Conservation (phyloP, 2,329 filamentous ascomycete species). For the Botrytis fragariae region DNA sequence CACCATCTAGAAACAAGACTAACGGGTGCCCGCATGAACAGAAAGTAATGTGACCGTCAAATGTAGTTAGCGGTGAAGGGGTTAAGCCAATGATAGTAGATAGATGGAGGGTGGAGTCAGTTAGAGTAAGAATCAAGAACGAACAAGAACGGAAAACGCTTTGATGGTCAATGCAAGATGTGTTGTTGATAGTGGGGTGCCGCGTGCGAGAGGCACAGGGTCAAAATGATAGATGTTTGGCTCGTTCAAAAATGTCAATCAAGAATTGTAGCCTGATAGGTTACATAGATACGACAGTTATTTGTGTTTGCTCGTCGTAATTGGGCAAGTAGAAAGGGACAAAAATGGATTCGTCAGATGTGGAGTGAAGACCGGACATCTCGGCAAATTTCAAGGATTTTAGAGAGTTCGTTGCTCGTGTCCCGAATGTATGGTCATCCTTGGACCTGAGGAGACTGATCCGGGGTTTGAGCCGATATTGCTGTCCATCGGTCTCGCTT, state of each 20-base stretch:
- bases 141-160: slow-evolving; percentile 9
- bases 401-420: background rate
- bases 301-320: background rate
- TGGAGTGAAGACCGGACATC: background rate
- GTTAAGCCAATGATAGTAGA: slow-evolving; percentile 3
- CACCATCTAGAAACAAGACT: slow-evolving; percentile 28
- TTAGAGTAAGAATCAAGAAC: background rate
- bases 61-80: slow-evolving; percentile 26
- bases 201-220: slow-evolving; percentile 6
- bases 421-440: slow-evolving; percentile 19
- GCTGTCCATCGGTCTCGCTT: background rate
- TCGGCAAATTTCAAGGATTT: slow-evolving; percentile 1
- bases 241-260: background rate
- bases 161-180: slow-evolving; percentile 28
- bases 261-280: background rate
- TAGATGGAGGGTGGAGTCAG: background rate
- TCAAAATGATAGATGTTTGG: background rate
- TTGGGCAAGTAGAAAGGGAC: background rate
- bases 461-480: background rate
- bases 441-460: background rate
- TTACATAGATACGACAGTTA: background rate
- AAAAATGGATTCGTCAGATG: slow-evolving; percentile 1
- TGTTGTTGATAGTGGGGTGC: slow-evolving; percentile 26
- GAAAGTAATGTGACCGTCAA: slow-evolving; percentile 33
- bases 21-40: slow-evolving; percentile 35